Base-by-base conservation (phyloP, 352 stramenopile genomes). In the Pythium oligandrum region DNA sequence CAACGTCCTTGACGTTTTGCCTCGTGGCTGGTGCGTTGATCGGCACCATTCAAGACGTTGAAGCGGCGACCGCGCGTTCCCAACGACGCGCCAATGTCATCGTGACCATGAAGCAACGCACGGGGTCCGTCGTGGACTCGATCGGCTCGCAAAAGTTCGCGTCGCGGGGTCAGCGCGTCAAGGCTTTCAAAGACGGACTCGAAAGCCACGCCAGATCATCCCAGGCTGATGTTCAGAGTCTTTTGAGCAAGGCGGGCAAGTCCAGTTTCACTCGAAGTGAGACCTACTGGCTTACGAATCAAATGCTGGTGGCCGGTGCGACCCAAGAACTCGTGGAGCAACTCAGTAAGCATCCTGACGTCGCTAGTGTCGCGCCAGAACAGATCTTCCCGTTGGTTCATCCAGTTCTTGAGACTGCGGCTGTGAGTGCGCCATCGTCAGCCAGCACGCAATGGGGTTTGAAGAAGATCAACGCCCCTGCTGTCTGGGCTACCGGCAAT, bases 51-150 rank as follows among this genome's bases (percentile, higher is more conserved):
- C 17, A 26, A 26, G 17, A 26, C 17, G 17, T 26, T 26, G 17
- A 26, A 26, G 17, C 17, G 17, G 17, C 17, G 17, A 48, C 61
- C 34, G 48, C 70, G 3, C 54, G 55, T 5, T 26, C 50, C 12
- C 61, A 73, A 39, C 57, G 47, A 17, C 59, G 43, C 4, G 63
- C 69, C 40, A 60, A 75, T 53, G 52, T 75, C 49, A 69, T 75
- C 40, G 44, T 75, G 12, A 71, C 61, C 7, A 53, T 74, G 43
- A 66, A 63, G 53, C 26, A 48, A 17, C 45, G 48, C 43, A 48
- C 49, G 11, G 43, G 56, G 5, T 17, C 33, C 11, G 12, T 53
- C 6, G 12, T 71, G 39, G 46, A 45, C 37, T 37, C 50, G 11
- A 49, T 59, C 33, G 31, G 64, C 43, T 58, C 64, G 44, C 43